Evolutionary conservation across 169 alveolate species (phyloP).

Genomic region (Amoebophrya sp.): DNA sequence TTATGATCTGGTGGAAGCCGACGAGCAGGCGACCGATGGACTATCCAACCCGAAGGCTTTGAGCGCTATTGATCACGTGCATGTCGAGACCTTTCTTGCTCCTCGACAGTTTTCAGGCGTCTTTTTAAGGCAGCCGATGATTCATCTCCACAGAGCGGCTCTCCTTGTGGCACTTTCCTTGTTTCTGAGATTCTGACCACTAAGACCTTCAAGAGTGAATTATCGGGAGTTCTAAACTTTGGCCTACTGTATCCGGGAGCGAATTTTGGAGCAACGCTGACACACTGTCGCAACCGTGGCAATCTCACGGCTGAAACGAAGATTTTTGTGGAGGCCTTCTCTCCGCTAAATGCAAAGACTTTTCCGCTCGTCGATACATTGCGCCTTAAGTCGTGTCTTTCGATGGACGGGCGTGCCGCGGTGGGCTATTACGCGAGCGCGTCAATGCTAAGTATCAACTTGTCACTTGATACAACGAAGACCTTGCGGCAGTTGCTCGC

Average conservation of each 20-base stretch:
- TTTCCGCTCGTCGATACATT: not conserved
- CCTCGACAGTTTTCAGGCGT: no score
- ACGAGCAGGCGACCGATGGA: no score
- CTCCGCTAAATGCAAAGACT: not conserved
- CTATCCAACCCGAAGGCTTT: no score
- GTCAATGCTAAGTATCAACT: not conserved
- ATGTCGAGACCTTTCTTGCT: no score
- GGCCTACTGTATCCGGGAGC: not conserved
- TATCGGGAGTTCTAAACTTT: no score
- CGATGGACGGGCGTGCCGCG: not conserved
- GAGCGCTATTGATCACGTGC: no score
- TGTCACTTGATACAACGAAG: not conserved
- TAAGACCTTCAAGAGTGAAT: no score
- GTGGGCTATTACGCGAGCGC: constrained; percentile 5
- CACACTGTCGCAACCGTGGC: not conserved
- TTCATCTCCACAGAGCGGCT: no score
- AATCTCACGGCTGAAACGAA: not conserved
- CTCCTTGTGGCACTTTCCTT: no score
- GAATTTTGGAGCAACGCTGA: not conserved
- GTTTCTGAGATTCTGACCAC: no score
- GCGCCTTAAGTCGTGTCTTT: not conserved
- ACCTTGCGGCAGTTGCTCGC: not conserved
- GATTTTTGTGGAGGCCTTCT: not conserved
- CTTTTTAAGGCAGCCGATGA: no score
- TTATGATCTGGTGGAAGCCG: no score